phyloP scores from a whole-genome alignment of 208 protist species.

The Leishmania amazonensis region DNA sequence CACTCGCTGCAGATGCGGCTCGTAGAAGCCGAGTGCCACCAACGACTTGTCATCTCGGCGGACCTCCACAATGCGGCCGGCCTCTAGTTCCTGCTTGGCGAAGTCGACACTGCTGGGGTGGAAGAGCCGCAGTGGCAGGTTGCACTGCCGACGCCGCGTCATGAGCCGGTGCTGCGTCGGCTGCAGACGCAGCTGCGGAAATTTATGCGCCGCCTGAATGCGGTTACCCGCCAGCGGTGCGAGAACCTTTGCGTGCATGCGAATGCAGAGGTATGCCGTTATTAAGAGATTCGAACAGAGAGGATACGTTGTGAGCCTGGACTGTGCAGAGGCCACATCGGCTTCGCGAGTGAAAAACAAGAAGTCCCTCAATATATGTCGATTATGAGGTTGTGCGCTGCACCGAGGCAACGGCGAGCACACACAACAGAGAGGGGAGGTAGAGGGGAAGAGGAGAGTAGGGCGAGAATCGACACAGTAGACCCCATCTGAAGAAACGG shows the following conservation, averaged over 20 bases:
- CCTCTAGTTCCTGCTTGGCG: conserved; percentile 50
- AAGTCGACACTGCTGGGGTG: conserved; percentile 59
- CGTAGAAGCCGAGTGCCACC: conserved; percentile 83
- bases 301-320: too few relatives aligned
- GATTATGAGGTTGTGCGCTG: not conserved
- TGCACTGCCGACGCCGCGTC: conserved; percentile 48
- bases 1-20: conserved; percentile 61
- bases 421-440: not conserved
- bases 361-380: not conserved
- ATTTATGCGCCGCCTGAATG: conserved; percentile 65
- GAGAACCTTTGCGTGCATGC: conserved; percentile 78
- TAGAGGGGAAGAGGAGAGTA: not conserved
- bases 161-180: conserved; percentile 45
- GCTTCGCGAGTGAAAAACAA: not conserved
- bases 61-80: conserved; percentile 72
- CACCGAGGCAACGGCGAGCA: not conserved
- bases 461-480: not conserved
- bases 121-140: conserved; percentile 57
- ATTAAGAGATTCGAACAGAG: not conserved
- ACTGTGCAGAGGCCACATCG: not conserved
- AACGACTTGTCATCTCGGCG: conserved; percentile 54
- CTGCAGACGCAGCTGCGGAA: conserved; percentile 74
- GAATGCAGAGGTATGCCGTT: not conserved
- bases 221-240: conserved; percentile 55
- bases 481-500: not conserved